Evolutionary conservation across 495 filamentous ascomycete species (phyloP), one percentile per base, ranked within the genome.

Genomic region (Neurospora cerealis): DNA sequence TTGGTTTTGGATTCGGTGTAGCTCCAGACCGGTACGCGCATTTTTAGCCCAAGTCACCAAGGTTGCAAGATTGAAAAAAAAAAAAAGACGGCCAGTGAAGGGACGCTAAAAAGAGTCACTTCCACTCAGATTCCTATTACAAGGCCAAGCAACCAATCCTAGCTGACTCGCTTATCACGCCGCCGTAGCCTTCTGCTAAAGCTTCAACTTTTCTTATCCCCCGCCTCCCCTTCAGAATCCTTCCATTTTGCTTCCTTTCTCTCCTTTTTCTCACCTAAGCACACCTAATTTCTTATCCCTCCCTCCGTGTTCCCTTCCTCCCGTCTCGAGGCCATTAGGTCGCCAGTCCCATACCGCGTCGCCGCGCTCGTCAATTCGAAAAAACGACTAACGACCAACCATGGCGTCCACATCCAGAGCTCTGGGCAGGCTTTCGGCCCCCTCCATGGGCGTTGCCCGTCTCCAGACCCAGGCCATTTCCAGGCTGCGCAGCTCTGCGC

Each of bases 321-420:
- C 15, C 54, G 70, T 74, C 69, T 40, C 46, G 13, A 42, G 44
- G 36, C 48, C 39, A 28, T 60, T 37, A 36, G n/a, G 32, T 72
- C 39, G 37, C 60, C 71, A 10, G 37, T 71, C 42, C 40, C 71
- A 24, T 66, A 66, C 28, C 48, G 38, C 69, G 40, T 48, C 71
- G 44, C 62, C 73, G 37, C 69, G 75, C 76, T 73, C 73, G 73
- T 73, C 79, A 77, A 82, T 79, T 77, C 74, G 76, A 74, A 32
- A 7, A 34, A 62, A 34, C 15, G 54, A 62, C 54, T 4, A 8
- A 34, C 54, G 54, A 66, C 54, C 54, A 66, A 75, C 77, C 73
- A 81, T 81, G 80, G 75, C 80, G 74, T 76, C 81, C 38, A 74
- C 81, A 60, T 77, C 80, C 21, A 77, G 79, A 74, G 81, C 80